Base-by-base conservation (phyloP, 179 eudicot genomes). In the Monotropa hypopitys region DNA sequence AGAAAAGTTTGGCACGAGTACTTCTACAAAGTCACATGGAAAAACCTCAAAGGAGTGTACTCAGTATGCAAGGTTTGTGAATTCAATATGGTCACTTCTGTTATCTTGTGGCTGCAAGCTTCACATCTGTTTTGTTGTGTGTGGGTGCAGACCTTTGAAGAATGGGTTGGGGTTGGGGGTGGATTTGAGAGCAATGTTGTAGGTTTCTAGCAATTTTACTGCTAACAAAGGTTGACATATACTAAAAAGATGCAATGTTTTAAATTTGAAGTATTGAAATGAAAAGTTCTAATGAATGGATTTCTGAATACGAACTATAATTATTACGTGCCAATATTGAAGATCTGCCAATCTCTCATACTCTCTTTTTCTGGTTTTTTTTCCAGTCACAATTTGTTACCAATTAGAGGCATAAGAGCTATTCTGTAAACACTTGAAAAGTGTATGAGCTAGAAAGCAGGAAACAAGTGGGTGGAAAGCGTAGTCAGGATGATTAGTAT, bases 21-120 rank as follows among this genome's bases (percentile, higher is more conserved):
- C 77, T 84, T 85, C 82, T 83, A 79, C 91, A 32, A 91, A 88
- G 84, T 88, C 89, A 74, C 83, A 81, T 54, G 75, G 68, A 49
- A 84, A 70, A 28, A 33, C 49, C 46, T 80, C 80, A 45, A 89
- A 78, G 80, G 81, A 74, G n/a, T 85, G 89, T 70, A 63, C 87
- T 61, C 84, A 76, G 43, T 74, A 87, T 80, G 85, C 82, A 76
- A 85, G 90, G 88, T 88, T 65, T 66, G 32, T 13, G 45, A 65
- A 43, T 47, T 67, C 51, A 53, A 54, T 67, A 26, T 35, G 38
- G 32, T 70, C 65, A 45, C 67, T 47, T 30, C 70, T 35, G 28
- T 12, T 80, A 35, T 70, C 56, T 63, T 42, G 71, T 46, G 33
- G 72, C 45, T 18, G 59, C 28, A 23, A 63, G 78, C 61, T 76